Base-by-base conservation (phyloP, 2,329 filamentous ascomycete genomes). In the Penicillium concentricum region DNA sequence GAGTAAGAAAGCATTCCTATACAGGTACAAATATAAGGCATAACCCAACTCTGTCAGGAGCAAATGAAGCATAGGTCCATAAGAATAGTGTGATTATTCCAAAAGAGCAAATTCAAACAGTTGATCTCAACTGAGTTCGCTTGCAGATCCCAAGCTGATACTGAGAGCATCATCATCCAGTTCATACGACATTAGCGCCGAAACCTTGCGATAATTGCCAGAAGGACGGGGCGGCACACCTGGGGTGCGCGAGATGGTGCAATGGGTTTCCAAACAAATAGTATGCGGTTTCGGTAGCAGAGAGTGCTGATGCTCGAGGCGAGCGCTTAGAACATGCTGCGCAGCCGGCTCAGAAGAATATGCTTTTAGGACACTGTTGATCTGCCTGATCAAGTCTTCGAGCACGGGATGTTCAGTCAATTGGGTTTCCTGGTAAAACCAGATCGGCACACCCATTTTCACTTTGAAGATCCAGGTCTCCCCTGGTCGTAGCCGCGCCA, bases 301-400 rank as follows among this genome's bases (percentile, higher is more conserved):
- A 3, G 72, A 72, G 57, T 75, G 72, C 15, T 53, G 63, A 50
- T 75, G 74, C 24, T 66, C 64, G 6, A 74, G 61, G 15, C 45
- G 59, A 28, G 67, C 70, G 13, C 57, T 66, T 15, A 74, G 54
- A 15, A 72, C 54, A 7, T 63, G 61, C 42, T 70, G 63, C 4
- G 47, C 37, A 13, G 59, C 43, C 22, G 58, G 56, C 20, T 51
- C 37, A 12, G 59, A 52, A 10, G 60, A 48, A 41, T 60, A 63
- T 2, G 61, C 57, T 28, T 60, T 56, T 30, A 74, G 54, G 41
- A 75, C 62, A 32, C 57, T 54, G 41, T 73, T 67, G 34, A 74
- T 62, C 47, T 73, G 64, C 39, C 59, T 45, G 39, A 73, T 63
- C 57, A 71, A 58, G 9, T 65, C 61, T 30, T 68, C 56, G 32